These are phyloP conservation scores for Cryptococcus deneoformans DNA, from an alignment of 1,284 basidiomycete species.

Conservation along the genomic window DNA sequence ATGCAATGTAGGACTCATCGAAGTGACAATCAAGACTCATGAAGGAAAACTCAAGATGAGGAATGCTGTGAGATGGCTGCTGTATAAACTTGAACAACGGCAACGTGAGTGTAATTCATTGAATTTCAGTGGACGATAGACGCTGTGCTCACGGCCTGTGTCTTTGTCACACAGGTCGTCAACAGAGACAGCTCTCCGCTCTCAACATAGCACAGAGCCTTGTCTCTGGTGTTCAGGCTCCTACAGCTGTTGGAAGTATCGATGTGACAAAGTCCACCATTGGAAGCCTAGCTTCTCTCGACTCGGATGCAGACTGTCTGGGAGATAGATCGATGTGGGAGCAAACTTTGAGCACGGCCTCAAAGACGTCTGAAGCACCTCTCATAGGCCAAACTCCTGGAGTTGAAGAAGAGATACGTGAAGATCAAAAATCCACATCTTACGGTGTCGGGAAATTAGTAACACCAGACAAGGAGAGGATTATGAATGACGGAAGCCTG, in stretches of 20 bases:
- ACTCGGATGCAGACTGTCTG: conserved; percentile 20
- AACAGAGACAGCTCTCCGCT: not conserved
- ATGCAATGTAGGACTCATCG: conserved; percentile 47
- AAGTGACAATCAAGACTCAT: conserved; percentile 35
- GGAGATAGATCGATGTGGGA: conserved; percentile 25
- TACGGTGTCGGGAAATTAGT: not conserved
- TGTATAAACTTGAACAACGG: conserved; percentile 42
- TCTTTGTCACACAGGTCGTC: not conserved
- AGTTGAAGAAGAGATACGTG: not conserved
- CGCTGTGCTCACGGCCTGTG: not conserved
- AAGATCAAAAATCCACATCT: not conserved
- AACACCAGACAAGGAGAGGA: not conserved
- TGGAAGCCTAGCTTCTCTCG: conserved; percentile 2
- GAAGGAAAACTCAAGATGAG: conserved; percentile 49
- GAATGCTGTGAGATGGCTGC: conserved; percentile 45
- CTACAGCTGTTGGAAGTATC: not conserved
- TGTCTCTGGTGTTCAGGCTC: not conserved
- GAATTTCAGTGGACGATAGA: not conserved
- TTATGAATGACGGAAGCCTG: not conserved
- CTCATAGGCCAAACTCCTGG: not conserved
- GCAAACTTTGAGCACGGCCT: not conserved
- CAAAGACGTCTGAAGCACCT: not conserved
- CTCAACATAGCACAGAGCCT: not conserved
- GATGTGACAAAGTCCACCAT: not conserved
- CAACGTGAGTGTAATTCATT: conserved; percentile 28